These are phyloP conservation scores for Vitis rupestris DNA, from an alignment of 164 flowering plant genomes.

Conservation along the genomic window DNA sequence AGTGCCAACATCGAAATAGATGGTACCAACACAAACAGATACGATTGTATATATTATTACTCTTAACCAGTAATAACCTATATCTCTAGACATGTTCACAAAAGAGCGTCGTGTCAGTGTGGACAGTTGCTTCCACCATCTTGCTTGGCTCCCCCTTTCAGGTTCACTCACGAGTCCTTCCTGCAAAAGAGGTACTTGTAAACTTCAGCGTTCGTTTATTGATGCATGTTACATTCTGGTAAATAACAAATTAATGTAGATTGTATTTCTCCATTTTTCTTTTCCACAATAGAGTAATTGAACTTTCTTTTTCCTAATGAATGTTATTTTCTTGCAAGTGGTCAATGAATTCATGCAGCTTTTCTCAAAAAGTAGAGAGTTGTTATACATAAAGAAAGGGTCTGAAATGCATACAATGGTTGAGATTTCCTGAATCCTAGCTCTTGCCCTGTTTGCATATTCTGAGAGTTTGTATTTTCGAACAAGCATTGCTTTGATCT, in stretches of 20 bases:
- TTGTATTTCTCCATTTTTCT: too few species aligned
- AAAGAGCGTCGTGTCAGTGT: constrained; percentile 45
- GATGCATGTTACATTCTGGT: too few species aligned
- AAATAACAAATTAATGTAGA: too few species aligned
- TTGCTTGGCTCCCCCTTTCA: constrained; percentile 2
- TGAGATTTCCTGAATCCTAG: constrained; percentile 9
- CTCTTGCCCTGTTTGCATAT: constrained; percentile 9
- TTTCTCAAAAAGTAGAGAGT: too few species aligned
- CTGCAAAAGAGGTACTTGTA: constrained; percentile 4
- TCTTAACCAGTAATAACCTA: constrained; percentile 67
- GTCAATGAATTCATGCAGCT: not conserved
- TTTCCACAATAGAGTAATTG: not conserved
- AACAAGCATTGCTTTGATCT: constrained; percentile 19
- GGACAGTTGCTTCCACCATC: constrained; percentile 21
- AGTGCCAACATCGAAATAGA: constrained; percentile 42
- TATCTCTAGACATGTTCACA: constrained; percentile 59
- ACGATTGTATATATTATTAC: constrained; percentile 11
- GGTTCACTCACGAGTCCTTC: constrained; percentile 2
- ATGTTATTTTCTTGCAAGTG: not conserved
- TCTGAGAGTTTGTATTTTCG: constrained; percentile 19
- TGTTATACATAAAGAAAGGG: not conserved
- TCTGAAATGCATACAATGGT: constrained; percentile 4
- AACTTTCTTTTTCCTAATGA: not conserved
- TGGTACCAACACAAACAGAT: constrained; percentile 32
- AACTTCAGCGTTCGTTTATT: too few species aligned